Base-by-base conservation (phyloP, 805 yeast species). In the Zygosaccharomyces siamensis region DNA sequence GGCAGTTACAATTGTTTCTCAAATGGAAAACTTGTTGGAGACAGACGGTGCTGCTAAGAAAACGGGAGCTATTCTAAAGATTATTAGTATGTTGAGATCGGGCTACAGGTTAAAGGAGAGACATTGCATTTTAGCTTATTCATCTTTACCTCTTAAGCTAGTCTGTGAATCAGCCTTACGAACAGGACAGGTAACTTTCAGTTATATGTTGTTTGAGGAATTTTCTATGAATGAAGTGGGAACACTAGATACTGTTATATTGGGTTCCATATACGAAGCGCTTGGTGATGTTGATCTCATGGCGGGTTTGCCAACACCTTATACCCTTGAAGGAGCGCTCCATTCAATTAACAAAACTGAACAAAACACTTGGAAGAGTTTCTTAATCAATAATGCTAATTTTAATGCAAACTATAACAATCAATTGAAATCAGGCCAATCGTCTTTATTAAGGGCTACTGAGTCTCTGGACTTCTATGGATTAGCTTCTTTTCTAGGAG, bases 281-380 rank as follows among this genome's bases (percentile, higher is more conserved):
- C 69, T 89, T 3, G 80, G 77, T 43, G 89, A 84, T 48, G 68
- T 72, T 2, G 96, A 89, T 61, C 64, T 86, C 35, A 61, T 78
- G 4, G 73, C 74, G 54, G 95, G 95, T 0, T 64, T 86, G 7
- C 88, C 90, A 0, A 74, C 77, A 11, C 70, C 74, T 18, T 76
- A 84, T 1, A 69, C 81, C 0, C 58, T 88, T 5, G 71, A 71
- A 0, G 74, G 74, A 50, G 84, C 86, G 0, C 53, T 83, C 8
- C 60, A 67, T 6, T 66, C 74, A 14, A 59, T 79, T 1, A 64
- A 67, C 10, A 54, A 64, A 20, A 58, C 63, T 3, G 61, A 62
- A 1, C 57, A 62, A 3, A 60, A 71, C 6, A 45, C 72, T 0
- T 63, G 70, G 70, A 75, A 74, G 49, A 59, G 69, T 38, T 68